Evolutionary conservation across 805 yeast genomes (phyloP), one percentile per base, ranked within the genome.

Genomic region (Saturnispora dispora): DNA sequence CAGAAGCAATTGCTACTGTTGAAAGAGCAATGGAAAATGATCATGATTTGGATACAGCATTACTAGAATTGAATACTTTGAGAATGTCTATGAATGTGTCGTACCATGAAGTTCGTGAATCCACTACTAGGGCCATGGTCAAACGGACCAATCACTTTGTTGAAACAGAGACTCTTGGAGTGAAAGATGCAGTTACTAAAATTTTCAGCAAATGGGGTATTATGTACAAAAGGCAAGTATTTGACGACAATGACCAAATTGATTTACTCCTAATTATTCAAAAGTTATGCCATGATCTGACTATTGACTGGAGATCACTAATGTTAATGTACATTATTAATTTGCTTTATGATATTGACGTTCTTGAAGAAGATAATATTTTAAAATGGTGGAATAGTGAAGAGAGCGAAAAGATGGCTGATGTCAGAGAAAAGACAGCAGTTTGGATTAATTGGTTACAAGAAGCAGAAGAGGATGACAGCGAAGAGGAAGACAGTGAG

Each of bases 61-160:
- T 88, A 56, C 71, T 93, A 53, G 99, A 93, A 70, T 77, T 93
- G 60, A 91, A 91, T 65, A 93, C 99, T 0, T 75, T 93, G 62
- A 78, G 98, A 70, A 91, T 93, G 99, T 88, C 96, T 61, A 85
- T 90, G 93, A 88, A 93, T 65, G 99, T 89, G 17, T 78, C 93
- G 0, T 91, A 93, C 67, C 95, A 88, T 61, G 96, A 90, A 63
- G 97, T 93, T 13, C 79, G 97, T 63, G 68, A 72, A 30, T 95
- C 96, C 5, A 88, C 96, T 0, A 72, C 81, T 35, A 73, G 74
- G 37, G 93, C 97, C 0, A 71, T 93, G 61, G 60, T 88, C 43
- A 71, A 73, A 42, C 77, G 93, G 60, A 79, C 87, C 11, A 74
- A 79, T 48, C 88, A 88, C 58, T 83, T 85, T 60, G 78, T 89